These are phyloP conservation scores for Staphylotrichum tortipilum DNA, from an alignment of 495 filamentous ascomycete genomes.

Conservation along the genomic window DNA sequence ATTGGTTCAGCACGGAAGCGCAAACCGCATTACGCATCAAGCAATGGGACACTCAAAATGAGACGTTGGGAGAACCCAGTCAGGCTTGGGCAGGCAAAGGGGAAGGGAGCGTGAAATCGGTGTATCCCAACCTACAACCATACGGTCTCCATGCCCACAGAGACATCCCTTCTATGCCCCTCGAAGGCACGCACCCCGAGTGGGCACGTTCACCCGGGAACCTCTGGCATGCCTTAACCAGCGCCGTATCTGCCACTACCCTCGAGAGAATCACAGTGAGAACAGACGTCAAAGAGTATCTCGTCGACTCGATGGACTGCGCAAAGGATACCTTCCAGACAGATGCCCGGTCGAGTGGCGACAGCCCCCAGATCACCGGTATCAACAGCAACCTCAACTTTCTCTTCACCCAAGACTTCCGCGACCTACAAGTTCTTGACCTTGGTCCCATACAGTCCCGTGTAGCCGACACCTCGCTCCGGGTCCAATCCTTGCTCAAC, in stretches of 20 bases:
- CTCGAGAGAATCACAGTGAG: conserved; percentile 43
- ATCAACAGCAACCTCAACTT: conserved; percentile 37
- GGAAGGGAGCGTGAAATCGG: conserved; percentile 25
- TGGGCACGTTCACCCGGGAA: conserved; percentile 9
- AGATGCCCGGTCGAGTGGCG: too few species aligned
- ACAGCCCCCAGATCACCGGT: too few species aligned
- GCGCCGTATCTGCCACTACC: conserved; percentile 36
- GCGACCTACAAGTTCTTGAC: conserved; percentile 63
- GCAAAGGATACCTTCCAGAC: conserved; percentile 11
- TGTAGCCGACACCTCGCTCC: conserved; percentile 27
- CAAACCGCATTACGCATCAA: conserved; percentile 41
- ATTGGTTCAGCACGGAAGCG: conserved; percentile 45
- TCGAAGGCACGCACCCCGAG: not conserved
- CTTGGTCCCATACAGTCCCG: not conserved
- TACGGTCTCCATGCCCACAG: conserved; percentile 22
- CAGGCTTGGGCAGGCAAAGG: conserved; percentile 30
- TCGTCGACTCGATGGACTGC: conserved; percentile 39
- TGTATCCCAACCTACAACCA: conserved; percentile 30
- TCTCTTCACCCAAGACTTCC: conserved; percentile 49
- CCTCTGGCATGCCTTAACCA: conserved; percentile 42
- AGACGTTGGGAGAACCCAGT: conserved; percentile 35
- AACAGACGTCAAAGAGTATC: conserved; percentile 37
- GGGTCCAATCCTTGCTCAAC: conserved; percentile 21
- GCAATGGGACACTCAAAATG: conserved; percentile 52
- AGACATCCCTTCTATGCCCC: not conserved